These are phyloP conservation scores for Mucor piriformis DNA, from an alignment of 371 early-diverging fungal genomes.

Conservation along the genomic window DNA sequence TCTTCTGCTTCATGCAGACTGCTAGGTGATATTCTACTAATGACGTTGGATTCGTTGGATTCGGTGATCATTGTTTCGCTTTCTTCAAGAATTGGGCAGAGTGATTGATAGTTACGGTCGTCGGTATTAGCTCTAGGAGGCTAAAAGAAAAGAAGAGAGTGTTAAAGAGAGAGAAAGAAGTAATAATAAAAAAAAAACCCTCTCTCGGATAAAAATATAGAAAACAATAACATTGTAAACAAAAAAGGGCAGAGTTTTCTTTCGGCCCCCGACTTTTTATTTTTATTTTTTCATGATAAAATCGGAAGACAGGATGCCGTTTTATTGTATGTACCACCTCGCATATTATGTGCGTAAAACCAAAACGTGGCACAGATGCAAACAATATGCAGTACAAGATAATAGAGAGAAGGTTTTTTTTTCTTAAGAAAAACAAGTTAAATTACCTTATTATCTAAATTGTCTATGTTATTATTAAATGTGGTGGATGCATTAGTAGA, in stretches of 20 bases:
- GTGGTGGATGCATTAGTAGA: neutral
- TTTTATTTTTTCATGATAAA: neutral
- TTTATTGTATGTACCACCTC: slow-evolving; percentile 8
- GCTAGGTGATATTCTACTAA: neutral
- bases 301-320: neutral
- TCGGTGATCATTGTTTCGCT: slow-evolving; percentile 39
- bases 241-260: neutral
- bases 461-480: neutral
- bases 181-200: neutral
- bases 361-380: slow-evolving; percentile 14
- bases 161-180: neutral
- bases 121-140: slow-evolving; percentile 1
- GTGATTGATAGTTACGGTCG: slow-evolving; percentile 16
- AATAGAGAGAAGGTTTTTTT: neutral
- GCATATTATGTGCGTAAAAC: slow-evolving; percentile 3
- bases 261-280: neutral
- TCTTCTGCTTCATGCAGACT: slow-evolving; percentile 4
- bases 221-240: slow-evolving; percentile 1
- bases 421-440: neutral
- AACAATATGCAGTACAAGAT: neutral
- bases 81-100: slow-evolving; percentile 47
- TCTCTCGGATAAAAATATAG: neutral
- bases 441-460: slow-evolving; percentile 12
- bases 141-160: slow-evolving; percentile 6
- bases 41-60: slow-evolving; percentile 14